Conservation (phyloP, 108 stramenopile species). For the Aurantiochytrium sp. region DNA sequence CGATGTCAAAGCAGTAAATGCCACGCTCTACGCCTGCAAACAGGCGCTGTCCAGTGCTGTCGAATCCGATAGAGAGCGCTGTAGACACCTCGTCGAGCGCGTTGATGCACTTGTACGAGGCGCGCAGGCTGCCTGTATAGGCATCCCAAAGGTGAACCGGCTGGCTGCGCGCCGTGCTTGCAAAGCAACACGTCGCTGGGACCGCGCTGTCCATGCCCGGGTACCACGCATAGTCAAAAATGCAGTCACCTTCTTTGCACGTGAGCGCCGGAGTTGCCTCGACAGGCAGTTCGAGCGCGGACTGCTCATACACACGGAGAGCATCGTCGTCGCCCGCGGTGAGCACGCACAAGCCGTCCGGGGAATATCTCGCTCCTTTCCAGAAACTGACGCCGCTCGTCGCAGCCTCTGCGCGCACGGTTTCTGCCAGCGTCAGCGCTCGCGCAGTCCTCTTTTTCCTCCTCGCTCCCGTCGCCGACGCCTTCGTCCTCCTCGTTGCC, state of each 20-base stretch:
- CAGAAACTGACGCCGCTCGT: neutral
- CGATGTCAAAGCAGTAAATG: neutral
- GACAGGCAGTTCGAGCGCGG: neutral
- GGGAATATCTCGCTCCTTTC: neutral
- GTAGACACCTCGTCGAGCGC: constrained; percentile 2
- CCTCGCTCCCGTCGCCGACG: neutral
- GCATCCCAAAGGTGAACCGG: constrained; percentile 46
- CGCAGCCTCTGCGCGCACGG: neutral
- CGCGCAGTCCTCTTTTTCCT: neutral
- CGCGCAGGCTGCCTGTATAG: constrained; percentile 34
- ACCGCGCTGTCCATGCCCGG: constrained; percentile 28
- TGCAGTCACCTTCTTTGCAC: neutral
- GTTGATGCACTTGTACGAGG: constrained; percentile 27
- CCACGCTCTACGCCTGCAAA: neutral
- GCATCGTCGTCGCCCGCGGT: neutral
- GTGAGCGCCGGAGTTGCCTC: neutral
- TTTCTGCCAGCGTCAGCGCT: neutral
- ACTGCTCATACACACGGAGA: neutral
- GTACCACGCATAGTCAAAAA: neutral
- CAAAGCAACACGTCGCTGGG: constrained; percentile 35
- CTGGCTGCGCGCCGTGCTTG: constrained; percentile 36
- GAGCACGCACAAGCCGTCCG: neutral
- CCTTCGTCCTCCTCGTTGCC: neutral
- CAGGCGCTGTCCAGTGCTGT: neutral
- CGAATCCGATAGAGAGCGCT: neutral